phyloP scores from a whole-genome alignment of 306 rosid genomes.

The Inga leiocalycina region DNA sequence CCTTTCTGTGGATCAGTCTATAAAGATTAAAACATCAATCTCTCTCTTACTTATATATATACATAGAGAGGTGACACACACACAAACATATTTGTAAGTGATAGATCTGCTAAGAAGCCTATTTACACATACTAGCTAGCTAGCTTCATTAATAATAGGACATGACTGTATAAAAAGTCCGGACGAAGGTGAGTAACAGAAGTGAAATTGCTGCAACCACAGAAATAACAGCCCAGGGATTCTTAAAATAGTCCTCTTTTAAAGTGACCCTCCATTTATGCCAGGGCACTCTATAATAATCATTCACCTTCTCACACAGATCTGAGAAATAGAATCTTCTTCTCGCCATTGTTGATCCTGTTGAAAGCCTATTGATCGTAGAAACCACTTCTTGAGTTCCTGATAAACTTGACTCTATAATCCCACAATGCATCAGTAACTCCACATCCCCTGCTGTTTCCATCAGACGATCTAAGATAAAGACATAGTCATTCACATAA shows the following conservation, averaged over 20 bases:
- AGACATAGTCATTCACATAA: conserved; percentile 27
- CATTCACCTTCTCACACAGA: not conserved
- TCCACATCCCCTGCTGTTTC: conserved; percentile 31
- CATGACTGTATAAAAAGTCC: not conserved
- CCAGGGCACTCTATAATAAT: not conserved
- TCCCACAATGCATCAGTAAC: conserved; percentile 30
- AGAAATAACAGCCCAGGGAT: conserved; percentile 2
- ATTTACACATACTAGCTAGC: not conserved
- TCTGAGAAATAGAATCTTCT: not conserved
- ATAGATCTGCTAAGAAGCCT: not conserved
- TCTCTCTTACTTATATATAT: too few relatives aligned
- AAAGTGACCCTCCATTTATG: not conserved
- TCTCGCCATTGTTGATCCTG: not conserved
- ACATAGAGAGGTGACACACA: not conserved
- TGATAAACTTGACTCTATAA: conserved; percentile 25
- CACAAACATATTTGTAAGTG: not conserved
- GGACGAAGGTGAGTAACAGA: not conserved
- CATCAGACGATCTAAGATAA: conserved; percentile 25
- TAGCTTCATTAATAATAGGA: not conserved
- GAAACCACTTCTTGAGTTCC: not conserved
- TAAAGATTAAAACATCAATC: too few relatives aligned
- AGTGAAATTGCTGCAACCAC: not conserved
- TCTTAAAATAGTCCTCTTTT: conserved; percentile 1
- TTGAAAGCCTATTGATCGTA: not conserved
- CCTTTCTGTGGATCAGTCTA: too few relatives aligned